A percentile compares a stretch with the other conserved stretches of the same genome.
Conservation (phyloP, 768 basidiomycete species). For the Boletus rufocinnamomeus region DNA sequence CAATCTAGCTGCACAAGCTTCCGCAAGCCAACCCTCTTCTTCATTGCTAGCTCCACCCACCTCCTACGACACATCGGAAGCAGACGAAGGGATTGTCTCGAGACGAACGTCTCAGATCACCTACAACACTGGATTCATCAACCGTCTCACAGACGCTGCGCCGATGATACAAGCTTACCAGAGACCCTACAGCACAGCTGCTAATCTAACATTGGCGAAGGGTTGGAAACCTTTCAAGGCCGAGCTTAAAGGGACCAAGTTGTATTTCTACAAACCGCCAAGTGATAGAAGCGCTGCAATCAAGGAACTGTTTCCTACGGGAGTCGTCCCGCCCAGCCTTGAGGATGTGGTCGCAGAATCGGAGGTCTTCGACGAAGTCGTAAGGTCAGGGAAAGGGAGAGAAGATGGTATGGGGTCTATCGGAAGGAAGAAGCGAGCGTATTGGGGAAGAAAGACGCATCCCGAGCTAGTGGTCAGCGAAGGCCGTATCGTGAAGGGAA, state of each 20-base stretch:
- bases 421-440: constrained; percentile 62
- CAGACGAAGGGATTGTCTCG: constrained; percentile 38
- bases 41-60: constrained; percentile 51
- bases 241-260: constrained; percentile 79
- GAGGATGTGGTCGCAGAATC: constrained; percentile 44
- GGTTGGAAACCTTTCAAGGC: constrained; percentile 89
- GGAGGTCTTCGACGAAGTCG: constrained; percentile 31
- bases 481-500: constrained; percentile 58
- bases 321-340: constrained; percentile 53
- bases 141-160: constrained; percentile 58
- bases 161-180: constrained; percentile 39
- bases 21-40: constrained; percentile 42
- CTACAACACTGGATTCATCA: constrained; percentile 74
- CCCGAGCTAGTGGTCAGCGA: constrained; percentile 57
- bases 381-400: constrained; percentile 36
- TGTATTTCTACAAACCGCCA: constrained; percentile 87
- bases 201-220: constrained; percentile 49
- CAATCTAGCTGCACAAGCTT: constrained; percentile 11
- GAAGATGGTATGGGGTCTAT: constrained; percentile 31
- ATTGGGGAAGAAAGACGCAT: constrained; percentile 77
- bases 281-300: constrained; percentile 62
- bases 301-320: constrained; percentile 74
- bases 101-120: constrained; percentile 79
- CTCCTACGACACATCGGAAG: constrained; percentile 44
- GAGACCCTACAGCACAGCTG: constrained; percentile 33